These are phyloP conservation scores for Sanghuangporus sanghuang DNA, from an alignment of 1,284 basidiomycete species.

Conservation along the genomic window DNA sequence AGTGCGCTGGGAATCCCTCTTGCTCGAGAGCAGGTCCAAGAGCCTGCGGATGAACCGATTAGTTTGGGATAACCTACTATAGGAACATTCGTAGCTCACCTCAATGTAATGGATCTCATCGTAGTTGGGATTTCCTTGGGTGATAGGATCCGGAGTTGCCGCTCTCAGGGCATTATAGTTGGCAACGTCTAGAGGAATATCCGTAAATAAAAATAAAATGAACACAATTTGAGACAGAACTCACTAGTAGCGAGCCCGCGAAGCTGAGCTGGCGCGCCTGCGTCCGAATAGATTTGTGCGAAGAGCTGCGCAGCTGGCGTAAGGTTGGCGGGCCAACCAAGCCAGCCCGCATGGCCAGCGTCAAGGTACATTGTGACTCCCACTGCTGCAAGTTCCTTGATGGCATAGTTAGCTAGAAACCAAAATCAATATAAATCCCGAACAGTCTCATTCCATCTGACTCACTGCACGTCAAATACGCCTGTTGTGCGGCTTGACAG, in stretches of 20 bases:
- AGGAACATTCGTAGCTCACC: conserved; percentile 25
- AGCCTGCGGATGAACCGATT: conserved; percentile 28
- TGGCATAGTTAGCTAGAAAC: conserved; percentile 48
- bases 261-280: conserved; percentile 47
- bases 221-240: conserved; percentile 9
- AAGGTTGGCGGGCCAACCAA: conserved; percentile 59
- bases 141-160: conserved; percentile 52
- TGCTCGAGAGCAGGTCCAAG: conserved; percentile 42
- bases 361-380: conserved; percentile 59
- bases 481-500: conserved; percentile 46
- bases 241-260: conserved; percentile 54
- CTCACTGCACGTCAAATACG: conserved; percentile 38
- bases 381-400: conserved; percentile 48
- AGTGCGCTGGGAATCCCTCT: conserved; percentile 51
- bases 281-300: conserved; percentile 41
- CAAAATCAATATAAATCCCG: conserved; percentile 20
- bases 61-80: background rate
- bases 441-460: background rate
- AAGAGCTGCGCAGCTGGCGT: conserved; percentile 53
- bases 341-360: conserved; percentile 59
- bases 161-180: conserved; percentile 58
- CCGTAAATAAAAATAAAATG: background rate
- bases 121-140: conserved; percentile 52
- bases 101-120: conserved; percentile 60
- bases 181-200: conserved; percentile 38